Percentiles rank a stretch among this genome's conserved stretches.
These are phyloP conservation scores for Coix lacrymajobi DNA, from an alignment of 176 grass and related monocot species.

Conservation along the genomic window DNA sequence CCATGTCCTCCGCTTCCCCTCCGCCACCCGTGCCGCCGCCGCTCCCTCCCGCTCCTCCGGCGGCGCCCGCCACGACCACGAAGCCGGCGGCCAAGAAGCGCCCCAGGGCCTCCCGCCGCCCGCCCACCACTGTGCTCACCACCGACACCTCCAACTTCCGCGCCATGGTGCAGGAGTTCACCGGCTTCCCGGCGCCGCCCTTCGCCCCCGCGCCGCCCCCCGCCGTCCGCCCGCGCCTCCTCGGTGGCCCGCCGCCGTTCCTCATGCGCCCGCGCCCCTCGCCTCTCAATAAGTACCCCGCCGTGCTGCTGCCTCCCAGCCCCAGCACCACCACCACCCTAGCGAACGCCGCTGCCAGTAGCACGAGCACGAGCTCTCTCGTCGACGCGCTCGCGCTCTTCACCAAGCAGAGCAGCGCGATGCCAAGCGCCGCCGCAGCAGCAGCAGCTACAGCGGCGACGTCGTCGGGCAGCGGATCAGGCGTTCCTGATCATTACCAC, in stretches of 20 bases:
- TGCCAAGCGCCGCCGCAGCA: not conserved
- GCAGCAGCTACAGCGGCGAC: not conserved
- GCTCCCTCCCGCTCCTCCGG: not conserved
- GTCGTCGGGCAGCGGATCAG: constrained; percentile 16
- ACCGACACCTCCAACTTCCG: constrained; percentile 97
- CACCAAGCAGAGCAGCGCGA: constrained; percentile 37
- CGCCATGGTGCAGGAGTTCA: constrained; percentile 99
- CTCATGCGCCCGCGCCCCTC: constrained; percentile 34
- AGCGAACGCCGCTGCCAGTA: not conserved
- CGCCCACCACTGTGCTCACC: constrained; percentile 82
- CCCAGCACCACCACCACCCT: constrained; percentile 19
- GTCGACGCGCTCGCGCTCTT: constrained; percentile 47
- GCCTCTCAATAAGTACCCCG: constrained; percentile 39
- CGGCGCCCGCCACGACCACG: not conserved
- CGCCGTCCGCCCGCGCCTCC: constrained; percentile 43
- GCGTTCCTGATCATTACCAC: not conserved
- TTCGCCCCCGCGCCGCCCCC: constrained; percentile 45
- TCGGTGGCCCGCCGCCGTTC: constrained; percentile 37
- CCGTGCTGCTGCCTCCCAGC: constrained; percentile 5
- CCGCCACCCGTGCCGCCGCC: constrained; percentile 9
- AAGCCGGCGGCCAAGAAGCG: constrained; percentile 57
- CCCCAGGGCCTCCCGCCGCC: constrained; percentile 64
- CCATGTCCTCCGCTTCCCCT: not conserved
- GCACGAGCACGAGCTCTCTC: constrained; percentile 11
- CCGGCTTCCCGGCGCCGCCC: constrained; percentile 80